Base-by-base conservation (phyloP, 2,329 filamentous ascomycete genomes). In the Falciphora oryzae region DNA sequence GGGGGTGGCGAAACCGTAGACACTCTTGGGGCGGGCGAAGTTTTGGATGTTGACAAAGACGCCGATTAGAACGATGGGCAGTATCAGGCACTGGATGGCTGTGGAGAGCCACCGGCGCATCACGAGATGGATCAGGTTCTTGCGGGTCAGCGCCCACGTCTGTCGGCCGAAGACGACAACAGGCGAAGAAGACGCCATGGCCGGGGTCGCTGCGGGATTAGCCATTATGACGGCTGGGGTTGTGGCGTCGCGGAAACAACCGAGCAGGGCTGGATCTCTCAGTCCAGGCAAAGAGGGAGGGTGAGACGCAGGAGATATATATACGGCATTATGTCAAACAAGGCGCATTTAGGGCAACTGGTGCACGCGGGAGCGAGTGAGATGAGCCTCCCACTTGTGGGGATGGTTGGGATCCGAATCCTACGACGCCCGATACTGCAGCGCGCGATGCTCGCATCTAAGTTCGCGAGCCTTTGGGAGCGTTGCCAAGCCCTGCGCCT, bases 11-110 rank as follows among this genome's bases (percentile, higher is more conserved):
- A 97, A 87, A 59, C 93, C 93, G 71, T 83, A 96, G 3, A 83
- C 78, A 0, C 90, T 89, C 1, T 90, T 89, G 1, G 92, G 89
- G 4, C 93, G 85, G 71, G 96, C 93, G 67, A 97, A 85, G 73
- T 93, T 93, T 69, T 91, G 88, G 22, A 92, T 89, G 74, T 90
- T 94, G 63, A 80, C 83, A 66, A 89, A 80, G 70, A 89, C 86
- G 31, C 82, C 76, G 58, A 84, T 81, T 62, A 89, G 76, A 58
- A 83, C 72, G 50, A 89, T 75, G 3, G 87, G 87, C 1, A 89
- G 77, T 25, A 89, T 57, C 62, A 89, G 81, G 6, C 85, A 83
- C 70, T 85, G 84, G 67, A 86, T 76, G 59, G 81, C 65, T 3
- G 85, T 85, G 29, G 82, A 77, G 7, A 80, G 64, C 28, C 75